These are phyloP conservation scores for Pilasporangium apinafurcum DNA, from an alignment of 352 stramenopile genomes.

Conservation along the genomic window DNA sequence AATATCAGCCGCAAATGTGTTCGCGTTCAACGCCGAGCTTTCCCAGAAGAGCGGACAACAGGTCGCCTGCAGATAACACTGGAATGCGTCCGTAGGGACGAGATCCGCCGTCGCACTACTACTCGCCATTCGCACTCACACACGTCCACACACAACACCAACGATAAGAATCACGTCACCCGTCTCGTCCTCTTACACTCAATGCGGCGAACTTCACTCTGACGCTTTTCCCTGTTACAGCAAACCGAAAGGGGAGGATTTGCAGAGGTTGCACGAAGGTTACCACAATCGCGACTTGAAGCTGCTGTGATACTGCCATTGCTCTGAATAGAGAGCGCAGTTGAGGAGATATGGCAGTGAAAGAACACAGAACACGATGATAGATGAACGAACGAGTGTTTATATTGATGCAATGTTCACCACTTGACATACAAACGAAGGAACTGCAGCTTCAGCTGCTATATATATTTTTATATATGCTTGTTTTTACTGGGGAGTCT, in stretches of 20 bases:
- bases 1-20: conserved; percentile 42
- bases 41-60: conserved; percentile 68
- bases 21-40: conserved; percentile 23
- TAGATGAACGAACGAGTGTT: not conserved
- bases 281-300: too few relatives aligned
- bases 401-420: too few relatives aligned
- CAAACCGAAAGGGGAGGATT: not conserved
- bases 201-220: too few relatives aligned
- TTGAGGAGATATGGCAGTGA: not conserved
- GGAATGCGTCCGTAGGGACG: conserved; percentile 37
- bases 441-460: not conserved
- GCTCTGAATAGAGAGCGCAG: too few relatives aligned
- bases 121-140: too few relatives aligned
- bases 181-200: too few relatives aligned
- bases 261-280: not conserved
- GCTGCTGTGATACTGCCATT: too few relatives aligned
- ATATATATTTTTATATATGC: conserved; percentile 1
- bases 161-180: too few relatives aligned
- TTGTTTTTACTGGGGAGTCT: conserved; percentile 48
- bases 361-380: not conserved
- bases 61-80: conserved; percentile 52
- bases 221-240: not conserved
- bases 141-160: too few relatives aligned
- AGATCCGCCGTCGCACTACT: conserved; percentile 27
- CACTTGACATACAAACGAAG: too few relatives aligned